Evolutionary conservation across 2,329 filamentous ascomycete genomes (phyloP), one percentile per base, ranked within the genome.

Genomic region (Phaeosphaeria sp.): DNA sequence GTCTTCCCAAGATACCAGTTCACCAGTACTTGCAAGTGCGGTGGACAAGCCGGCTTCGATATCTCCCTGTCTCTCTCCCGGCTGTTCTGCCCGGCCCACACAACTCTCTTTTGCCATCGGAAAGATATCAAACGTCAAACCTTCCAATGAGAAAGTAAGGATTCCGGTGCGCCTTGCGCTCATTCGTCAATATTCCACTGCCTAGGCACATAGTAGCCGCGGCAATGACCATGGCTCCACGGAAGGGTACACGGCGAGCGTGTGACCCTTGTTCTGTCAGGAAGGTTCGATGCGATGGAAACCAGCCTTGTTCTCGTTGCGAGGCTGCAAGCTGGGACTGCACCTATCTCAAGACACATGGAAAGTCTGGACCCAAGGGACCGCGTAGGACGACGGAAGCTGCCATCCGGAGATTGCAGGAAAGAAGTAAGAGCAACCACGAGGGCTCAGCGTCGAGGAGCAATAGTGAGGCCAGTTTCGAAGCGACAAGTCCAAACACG

Each of bases 231-330:
- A 67, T 66, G 69, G 71, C 68, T 47, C 68, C 70, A 55, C 71
- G 73, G 49, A 76, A 75, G 59, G 73, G 73, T 36, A 76, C 73
- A 33, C 68, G 73, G 48, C 64, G 72, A 63, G 74, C 74, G 53
- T 76, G 74, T 59, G 74, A 76, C 53, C 71, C 73, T 50, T 76
- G 74, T 49, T 74, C 73, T 27, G 67, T 76, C 53, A 64, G 74
- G 43, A 76, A 76, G 56, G 69, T 75, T 24, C 63, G 73, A 49
- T 76, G 74, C 39, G 73, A 76, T 49, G 74, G 74, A 48, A 71
- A 71, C 27, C 67, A 71, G 50, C 74, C 74, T 27, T 76, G 74
- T 54, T 67, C 69, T 21, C 65, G 73, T 43, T 76, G 74, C 51
- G 60, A 65, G 39, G 71, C 71, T 18, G 73, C 73, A 27, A 71